Percentiles rank a stretch among this genome's conserved stretches.
Evolutionary conservation across 2,329 filamentous ascomycete species (phyloP).

Genomic region (Trichoderma cornu-damae): DNA sequence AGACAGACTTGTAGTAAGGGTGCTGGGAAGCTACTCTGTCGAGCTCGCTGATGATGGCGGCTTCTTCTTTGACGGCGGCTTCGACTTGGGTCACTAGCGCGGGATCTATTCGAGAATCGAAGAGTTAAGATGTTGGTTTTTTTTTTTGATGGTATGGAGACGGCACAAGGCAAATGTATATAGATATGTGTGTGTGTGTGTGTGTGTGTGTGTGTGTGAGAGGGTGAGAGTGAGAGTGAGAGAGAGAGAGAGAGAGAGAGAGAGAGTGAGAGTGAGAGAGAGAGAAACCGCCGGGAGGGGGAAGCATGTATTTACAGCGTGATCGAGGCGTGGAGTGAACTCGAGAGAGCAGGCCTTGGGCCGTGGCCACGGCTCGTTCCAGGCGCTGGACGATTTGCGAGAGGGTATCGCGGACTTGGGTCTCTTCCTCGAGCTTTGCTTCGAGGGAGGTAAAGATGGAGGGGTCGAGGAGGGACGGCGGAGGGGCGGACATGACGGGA

Average conservation of each 20-base stretch:
- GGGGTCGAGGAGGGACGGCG: conserved; percentile 55
- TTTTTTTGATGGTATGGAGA: no score
- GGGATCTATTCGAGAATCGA: conserved; percentile 42
- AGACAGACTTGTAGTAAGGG: conserved; percentile 83
- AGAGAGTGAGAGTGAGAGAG: no score
- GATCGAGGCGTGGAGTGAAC: conserved; percentile 79
- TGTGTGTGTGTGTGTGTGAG: no score
- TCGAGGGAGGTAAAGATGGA: conserved; percentile 85
- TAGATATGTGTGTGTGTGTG: no score
- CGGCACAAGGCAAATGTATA: no score
- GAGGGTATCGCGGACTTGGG: conserved; percentile 74
- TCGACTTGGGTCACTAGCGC: conserved; percentile 66
- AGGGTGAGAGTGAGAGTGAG: no score
- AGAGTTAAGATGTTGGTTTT: background rate
- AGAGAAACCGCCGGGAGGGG: background rate
- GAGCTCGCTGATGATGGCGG: conserved; percentile 65
- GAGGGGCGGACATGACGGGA: conserved; percentile 28
- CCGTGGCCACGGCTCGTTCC: conserved; percentile 75
- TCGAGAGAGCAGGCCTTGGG: conserved; percentile 77
- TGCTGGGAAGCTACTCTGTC: conserved; percentile 71
- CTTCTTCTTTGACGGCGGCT: conserved; percentile 65
- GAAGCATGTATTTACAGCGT: conserved; percentile 44
- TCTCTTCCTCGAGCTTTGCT: conserved; percentile 83
- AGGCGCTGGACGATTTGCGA: conserved; percentile 75
- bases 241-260: no score